Percentiles rank a stretch among this genome's conserved stretches.
Evolutionary conservation across 75 land plant genomes (phyloP).

Genomic region (Azolla pinnata): DNA sequence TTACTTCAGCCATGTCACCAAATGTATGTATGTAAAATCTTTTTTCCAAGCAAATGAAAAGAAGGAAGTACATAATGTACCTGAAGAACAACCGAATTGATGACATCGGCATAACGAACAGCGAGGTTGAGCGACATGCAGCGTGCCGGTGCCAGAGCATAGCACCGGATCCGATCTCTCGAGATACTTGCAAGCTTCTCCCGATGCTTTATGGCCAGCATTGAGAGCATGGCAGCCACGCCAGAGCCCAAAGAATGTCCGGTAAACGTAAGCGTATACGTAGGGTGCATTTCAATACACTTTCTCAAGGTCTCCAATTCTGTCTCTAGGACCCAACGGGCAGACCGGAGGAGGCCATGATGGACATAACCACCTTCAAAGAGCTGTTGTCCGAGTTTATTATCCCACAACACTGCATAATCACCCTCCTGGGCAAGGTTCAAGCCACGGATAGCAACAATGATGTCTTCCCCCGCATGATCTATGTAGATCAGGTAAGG

Average conservation of each 20-base stretch:
- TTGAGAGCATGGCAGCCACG: constrained; percentile 67
- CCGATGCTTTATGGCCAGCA: constrained; percentile 48
- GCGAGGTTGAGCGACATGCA: constrained; percentile 93
- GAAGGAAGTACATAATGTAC: too few species aligned
- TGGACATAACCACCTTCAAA: constrained; percentile 90
- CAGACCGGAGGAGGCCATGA: constrained; percentile 72
- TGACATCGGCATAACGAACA: constrained; percentile 74
- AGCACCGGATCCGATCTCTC: constrained; percentile 50
- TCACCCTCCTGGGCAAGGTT: constrained; percentile 62
- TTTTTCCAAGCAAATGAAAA: too few species aligned
- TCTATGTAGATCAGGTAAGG: constrained; percentile 81
- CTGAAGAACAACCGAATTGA: constrained; percentile 83
- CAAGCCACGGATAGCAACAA: constrained; percentile 71
- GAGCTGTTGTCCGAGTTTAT: constrained; percentile 54
- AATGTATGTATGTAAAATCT: too few species aligned
- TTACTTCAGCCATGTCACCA: too few species aligned
- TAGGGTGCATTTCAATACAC: constrained; percentile 30
- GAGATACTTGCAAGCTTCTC: constrained; percentile 51
- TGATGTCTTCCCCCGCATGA: constrained; percentile 55
- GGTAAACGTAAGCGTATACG: constrained; percentile 56
- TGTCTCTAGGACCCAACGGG: constrained; percentile 47
- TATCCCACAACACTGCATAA: constrained; percentile 64
- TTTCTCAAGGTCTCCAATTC: constrained; percentile 46
- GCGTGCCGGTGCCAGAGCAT: constrained; percentile 86
- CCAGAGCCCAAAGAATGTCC: constrained; percentile 98